phyloP scores from a whole-genome alignment of 176 grass and related monocot species.

The Oryza officinalis region DNA sequence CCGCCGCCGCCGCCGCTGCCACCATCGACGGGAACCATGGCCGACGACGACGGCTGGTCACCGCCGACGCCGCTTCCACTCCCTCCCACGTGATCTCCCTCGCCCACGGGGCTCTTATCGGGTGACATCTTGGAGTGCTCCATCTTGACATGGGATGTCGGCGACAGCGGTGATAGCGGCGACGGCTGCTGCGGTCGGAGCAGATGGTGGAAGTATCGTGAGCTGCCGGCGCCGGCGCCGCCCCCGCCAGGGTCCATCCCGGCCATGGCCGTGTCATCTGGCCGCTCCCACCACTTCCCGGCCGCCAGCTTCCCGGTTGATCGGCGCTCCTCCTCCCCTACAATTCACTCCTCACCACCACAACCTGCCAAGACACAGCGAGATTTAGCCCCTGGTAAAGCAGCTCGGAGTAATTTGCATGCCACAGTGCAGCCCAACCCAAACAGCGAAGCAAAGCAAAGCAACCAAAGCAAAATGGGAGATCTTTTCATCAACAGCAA shows the following conservation, averaged over 20 bases:
- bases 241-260: constrained; percentile 62
- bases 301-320: constrained; percentile 74
- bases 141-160: constrained; percentile 65
- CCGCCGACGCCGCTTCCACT: constrained; percentile 17
- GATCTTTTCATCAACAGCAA: constrained; percentile 17
- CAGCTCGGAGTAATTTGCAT: constrained; percentile 41
- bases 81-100: constrained; percentile 16
- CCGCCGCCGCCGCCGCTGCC: constrained; percentile 42
- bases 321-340: constrained; percentile 31
- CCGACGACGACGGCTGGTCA: constrained; percentile 81
- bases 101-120: constrained; percentile 50
- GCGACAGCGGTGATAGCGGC: constrained; percentile 60
- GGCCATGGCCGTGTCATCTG: constrained; percentile 68
- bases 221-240: constrained; percentile 39
- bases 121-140: constrained; percentile 65
- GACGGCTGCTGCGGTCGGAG: constrained; percentile 56
- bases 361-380: background rate
- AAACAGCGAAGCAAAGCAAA: background rate
- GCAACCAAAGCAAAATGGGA: background rate
- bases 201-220: constrained; percentile 80
- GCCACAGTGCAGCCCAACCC: constrained; percentile 22
- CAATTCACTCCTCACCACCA: background rate
- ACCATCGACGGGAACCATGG: constrained; percentile 42
- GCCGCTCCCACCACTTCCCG: constrained; percentile 98
- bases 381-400: constrained; percentile 20